Base-by-base conservation (phyloP, 2,329 filamentous ascomycete species). In the Plenodomus tracheiphilus region DNA sequence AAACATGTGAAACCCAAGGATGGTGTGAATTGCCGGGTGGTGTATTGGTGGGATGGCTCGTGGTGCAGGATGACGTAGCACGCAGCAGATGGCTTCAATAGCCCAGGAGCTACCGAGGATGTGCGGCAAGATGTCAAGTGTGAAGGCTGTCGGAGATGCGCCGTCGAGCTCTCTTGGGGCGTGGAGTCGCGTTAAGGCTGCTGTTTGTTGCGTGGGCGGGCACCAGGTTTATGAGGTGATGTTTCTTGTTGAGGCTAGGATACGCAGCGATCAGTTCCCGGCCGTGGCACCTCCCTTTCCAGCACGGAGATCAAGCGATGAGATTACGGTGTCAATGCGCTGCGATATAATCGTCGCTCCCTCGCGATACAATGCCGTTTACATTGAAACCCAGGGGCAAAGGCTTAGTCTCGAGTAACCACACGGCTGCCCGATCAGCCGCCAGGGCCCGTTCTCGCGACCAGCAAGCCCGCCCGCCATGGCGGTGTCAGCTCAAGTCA, bases 171-270 rank as follows among this genome's bases (percentile, higher is more conserved):
- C 15, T 7, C 40, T 41, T 43, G 49, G 42, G 25, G 18, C n/a
- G 22, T 8, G 36, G 20, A 25, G 20, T 11, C 9, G 34, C 20
- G 41, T 11, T 19, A 17, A 16, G 18, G 34, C 19, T 41, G 36
- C 10, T 19, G 17, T 18, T 34, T 34, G 8, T 8, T 32, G 28
- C 28, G 38, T 46, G 20, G 43, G 39, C 46, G 38, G 46, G 53
- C 43, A 42, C 49, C 43, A 50, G 39, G 39, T 44, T 39, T 46
- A 52, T 53, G 47, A 53, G 51, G 41, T 51, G 51, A 39, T 56
- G 57, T 57, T 62, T 62, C 59, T 60, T 66, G 65, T 66, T 66
- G 65, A 56, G 64, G 51, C 57, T 53, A 61, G 61, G 62, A 58
- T 53, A 47, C 52, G 59, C 61, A 59, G 43, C 56, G 55, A 58